Base-by-base conservation (phyloP, 2,329 filamentous ascomycete species). In the Calonectria pseudoreteaudii region DNA sequence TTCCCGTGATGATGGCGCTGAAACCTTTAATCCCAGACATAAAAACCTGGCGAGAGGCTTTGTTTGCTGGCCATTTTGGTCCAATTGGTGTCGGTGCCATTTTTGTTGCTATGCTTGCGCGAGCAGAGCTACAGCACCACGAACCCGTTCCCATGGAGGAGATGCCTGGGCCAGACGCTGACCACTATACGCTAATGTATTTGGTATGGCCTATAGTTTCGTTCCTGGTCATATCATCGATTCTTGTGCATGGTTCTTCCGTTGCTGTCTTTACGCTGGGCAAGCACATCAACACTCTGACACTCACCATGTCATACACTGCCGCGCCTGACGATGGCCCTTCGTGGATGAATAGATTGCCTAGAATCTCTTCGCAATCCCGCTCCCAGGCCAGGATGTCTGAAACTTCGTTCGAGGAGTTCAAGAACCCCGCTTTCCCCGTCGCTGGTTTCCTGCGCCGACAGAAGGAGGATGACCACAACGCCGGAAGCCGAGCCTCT, bases 71-170 rank as follows among this genome's bases (percentile, higher is more conserved):
- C 2, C 97, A 99, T 83, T 99, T 99, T 82, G 97, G 97, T 9
- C 97, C 97, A 34, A 98, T 99, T 78, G 97, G 97, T 68, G 97
- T 99, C 68, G 97, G 97, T 74, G 97, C 96, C 75, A 96, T 99
- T 72, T 99, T 99, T 78, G 93, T 98, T 62, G 95, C 95, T 26
- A 98, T 99, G 73, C 88, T 99, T 62, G 95, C 97, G 23, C 91
- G 96, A 81, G 96, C 95, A n/a, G 97, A 99, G 83, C 85, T 99
- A 23, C 95, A 98, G 83, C 92, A 91, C 3, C 91, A 92, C 23
- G 87, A 89, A 11, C 94, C 95, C 0, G 94, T 97, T 9, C 97
- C 97, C 0, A 85, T 95, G 2, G 86, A 91, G 5, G 86, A 88
- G 50, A 82, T 94, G 20, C 92, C 94, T 0, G 85, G 90, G 0